phyloP scores from a whole-genome alignment of 225 moss, liverwort and hornwort species.

The Antitrichia curtipendula region DNA sequence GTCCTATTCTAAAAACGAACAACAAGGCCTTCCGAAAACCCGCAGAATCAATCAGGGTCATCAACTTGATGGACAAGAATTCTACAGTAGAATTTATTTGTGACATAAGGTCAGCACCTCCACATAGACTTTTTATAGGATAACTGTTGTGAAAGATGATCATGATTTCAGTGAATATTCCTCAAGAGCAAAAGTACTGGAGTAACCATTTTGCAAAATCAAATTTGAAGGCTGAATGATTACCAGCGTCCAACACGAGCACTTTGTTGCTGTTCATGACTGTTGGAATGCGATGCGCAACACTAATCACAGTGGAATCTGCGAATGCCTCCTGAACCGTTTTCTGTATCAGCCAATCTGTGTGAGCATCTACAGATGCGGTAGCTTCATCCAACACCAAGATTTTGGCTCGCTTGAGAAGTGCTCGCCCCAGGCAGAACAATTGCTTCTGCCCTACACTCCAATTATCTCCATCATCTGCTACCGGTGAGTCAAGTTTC shows the following conservation, averaged over 20 bases:
- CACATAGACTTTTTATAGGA: not conserved
- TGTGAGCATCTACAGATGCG: slow-evolving; percentile 42
- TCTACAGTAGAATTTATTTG: not conserved
- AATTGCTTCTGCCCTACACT: slow-evolving; percentile 43
- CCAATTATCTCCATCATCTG: slow-evolving; percentile 42
- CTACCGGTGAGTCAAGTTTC: slow-evolving; percentile 19
- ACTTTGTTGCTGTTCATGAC: slow-evolving; percentile 50
- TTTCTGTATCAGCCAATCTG: slow-evolving; percentile 33
- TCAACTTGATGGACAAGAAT: not conserved
- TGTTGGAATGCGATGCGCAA: slow-evolving; percentile 48
- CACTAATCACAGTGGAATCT: slow-evolving; percentile 21
- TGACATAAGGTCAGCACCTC: not conserved
- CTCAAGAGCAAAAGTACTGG: not conserved
- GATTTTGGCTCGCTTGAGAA: slow-evolving; percentile 34
- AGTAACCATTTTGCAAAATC: not conserved
- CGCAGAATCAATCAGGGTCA: not conserved
- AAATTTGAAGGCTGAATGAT: not conserved
- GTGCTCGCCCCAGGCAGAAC: slow-evolving; percentile 36
- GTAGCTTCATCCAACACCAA: slow-evolving; percentile 45
- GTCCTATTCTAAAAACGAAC: not conserved
- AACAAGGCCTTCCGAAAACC: too few relatives aligned
- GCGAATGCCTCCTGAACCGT: slow-evolving; percentile 24
- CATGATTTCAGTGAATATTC: not conserved
- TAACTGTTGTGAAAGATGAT: not conserved
- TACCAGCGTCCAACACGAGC: slow-evolving; percentile 35